These are phyloP conservation scores for Venturia carpophila DNA, from an alignment of 2,329 filamentous ascomycete species.

Conservation along the genomic window DNA sequence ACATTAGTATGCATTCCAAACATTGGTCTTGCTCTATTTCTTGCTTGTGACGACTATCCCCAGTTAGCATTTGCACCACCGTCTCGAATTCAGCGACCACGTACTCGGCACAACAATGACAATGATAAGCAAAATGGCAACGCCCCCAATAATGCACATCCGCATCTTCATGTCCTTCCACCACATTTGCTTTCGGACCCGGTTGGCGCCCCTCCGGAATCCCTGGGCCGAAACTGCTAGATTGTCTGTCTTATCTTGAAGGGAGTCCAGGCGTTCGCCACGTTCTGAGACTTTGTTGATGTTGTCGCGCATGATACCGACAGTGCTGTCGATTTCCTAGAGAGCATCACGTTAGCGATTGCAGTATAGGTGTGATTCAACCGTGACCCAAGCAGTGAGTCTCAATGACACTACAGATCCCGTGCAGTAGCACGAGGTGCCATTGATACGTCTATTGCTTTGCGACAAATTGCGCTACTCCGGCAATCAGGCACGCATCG, in stretches of 20 bases:
- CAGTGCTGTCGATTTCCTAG: conserved; percentile 95
- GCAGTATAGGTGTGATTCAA: neutral
- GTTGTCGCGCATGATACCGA: conserved; percentile 93
- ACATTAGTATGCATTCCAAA: neutral
- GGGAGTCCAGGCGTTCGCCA: conserved; percentile 76
- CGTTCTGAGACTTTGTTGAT: conserved; percentile 94
- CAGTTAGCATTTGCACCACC: conserved; percentile 79
- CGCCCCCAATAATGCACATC: conserved; percentile 85
- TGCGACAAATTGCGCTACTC: neutral
- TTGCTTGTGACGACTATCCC: conserved; percentile 13
- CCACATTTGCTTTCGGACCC: conserved; percentile 93
- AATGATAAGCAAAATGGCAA: conserved; percentile 83
- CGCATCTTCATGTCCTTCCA: conserved; percentile 99
- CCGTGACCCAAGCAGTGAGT: neutral
- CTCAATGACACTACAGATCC: neutral
- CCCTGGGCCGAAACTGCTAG: conserved; percentile 86
- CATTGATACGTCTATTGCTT: neutral
- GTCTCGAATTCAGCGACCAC: conserved; percentile 26
- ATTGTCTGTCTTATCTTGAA: conserved; percentile 92
- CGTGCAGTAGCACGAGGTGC: neutral
- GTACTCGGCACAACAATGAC: conserved; percentile 91
- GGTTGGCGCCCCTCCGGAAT: conserved; percentile 92
- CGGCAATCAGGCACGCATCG: neutral
- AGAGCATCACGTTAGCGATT: neutral
- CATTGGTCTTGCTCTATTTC: conserved; percentile 3